These are phyloP conservation scores for Oryza meridionalis DNA, from an alignment of 176 grass and related monocot species.

Conservation along the genomic window DNA sequence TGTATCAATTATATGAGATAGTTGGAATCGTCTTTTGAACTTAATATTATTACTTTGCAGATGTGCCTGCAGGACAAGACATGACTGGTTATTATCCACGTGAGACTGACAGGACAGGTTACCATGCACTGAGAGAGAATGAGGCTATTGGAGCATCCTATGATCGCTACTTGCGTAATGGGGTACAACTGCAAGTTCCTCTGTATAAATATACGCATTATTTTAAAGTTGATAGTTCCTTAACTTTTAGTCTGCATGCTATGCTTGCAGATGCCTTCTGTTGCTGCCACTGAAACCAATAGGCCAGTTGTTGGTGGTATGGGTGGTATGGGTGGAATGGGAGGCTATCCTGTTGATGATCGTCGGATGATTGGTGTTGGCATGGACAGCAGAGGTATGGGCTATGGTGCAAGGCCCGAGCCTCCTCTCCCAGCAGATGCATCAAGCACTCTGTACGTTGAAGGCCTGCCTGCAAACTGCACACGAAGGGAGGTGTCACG, in stretches of 20 bases:
- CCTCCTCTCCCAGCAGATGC: conserved; percentile 90
- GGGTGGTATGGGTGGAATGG: conserved; percentile 60
- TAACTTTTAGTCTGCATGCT: neutral
- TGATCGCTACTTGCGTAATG: conserved; percentile 94
- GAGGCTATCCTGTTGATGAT: conserved; percentile 72
- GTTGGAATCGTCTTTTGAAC: neutral
- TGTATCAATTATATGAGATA: conserved; percentile 14
- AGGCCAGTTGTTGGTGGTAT: conserved; percentile 75
- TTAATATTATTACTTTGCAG: conserved; percentile 39
- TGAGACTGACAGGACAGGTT: conserved; percentile 69
- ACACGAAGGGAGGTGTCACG: conserved; percentile 97
- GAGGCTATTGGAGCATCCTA: conserved; percentile 94
- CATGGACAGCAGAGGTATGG: conserved; percentile 72
- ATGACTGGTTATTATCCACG: conserved; percentile 83
- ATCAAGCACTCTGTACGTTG: conserved; percentile 82
- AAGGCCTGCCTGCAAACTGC: conserved; percentile 94
- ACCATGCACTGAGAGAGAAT: conserved; percentile 81
- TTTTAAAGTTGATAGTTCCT: neutral
- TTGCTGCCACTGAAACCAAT: conserved; percentile 55
- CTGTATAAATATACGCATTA: neutral
- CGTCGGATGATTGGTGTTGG: conserved; percentile 64
- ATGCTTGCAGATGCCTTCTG: conserved; percentile 60
- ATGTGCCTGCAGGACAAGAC: conserved; percentile 73
- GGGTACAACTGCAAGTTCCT: conserved; percentile 54
- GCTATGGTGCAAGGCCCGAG: conserved; percentile 71